These are phyloP conservation scores for Trichomonas tenax DNA, from an alignment of 208 protist genomes.

Conservation along the genomic window DNA sequence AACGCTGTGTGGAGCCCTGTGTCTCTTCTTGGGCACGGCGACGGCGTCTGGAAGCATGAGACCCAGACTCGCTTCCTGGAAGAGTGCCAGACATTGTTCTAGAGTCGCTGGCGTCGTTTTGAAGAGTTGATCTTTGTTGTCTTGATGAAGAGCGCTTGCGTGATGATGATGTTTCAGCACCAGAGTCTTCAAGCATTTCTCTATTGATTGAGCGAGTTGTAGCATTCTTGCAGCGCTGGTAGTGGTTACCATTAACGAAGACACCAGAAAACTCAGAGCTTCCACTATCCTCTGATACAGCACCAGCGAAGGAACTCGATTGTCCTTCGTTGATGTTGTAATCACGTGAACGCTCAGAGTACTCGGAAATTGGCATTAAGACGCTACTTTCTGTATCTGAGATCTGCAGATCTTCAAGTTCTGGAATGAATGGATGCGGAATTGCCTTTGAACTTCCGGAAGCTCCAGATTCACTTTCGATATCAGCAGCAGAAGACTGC, in stretches of 20 bases:
- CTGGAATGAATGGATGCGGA: not conserved
- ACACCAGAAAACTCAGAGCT: not conserved
- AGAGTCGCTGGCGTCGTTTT: not conserved
- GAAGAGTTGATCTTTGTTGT: not conserved
- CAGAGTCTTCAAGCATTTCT: not conserved
- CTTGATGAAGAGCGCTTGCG: not conserved
- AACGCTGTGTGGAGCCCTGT: not conserved
- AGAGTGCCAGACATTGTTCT: not conserved
- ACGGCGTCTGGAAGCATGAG: too few species aligned
- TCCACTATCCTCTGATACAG: not conserved
- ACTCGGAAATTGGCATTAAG: not conserved
- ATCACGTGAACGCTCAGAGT: not conserved
- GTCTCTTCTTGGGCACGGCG: not conserved
- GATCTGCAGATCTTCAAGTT: not conserved
- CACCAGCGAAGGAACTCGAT: not conserved
- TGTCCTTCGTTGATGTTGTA: not conserved
- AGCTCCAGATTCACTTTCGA: not conserved
- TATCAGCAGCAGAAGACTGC: not conserved
- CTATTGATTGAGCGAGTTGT: not conserved
- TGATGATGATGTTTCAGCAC: not conserved
- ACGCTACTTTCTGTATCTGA: not conserved
- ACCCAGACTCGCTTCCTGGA: not conserved
- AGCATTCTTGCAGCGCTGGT: not conserved
- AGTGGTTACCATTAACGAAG: not conserved
- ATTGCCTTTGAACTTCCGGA: not conserved